Evolutionary conservation across 495 filamentous ascomycete genomes (phyloP).

Genomic region (Podospora comata): DNA sequence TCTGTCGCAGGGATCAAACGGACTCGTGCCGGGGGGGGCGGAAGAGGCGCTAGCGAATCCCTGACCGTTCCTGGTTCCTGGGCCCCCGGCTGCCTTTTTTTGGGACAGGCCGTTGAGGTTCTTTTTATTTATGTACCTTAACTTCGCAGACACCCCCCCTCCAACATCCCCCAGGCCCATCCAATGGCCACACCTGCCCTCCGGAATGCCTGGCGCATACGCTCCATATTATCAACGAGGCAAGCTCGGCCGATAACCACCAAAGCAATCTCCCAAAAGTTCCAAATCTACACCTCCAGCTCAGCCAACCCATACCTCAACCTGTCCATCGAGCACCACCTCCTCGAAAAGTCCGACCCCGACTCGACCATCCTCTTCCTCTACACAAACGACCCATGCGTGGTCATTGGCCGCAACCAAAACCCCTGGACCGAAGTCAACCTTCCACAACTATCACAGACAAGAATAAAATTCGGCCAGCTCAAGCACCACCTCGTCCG

Average conservation of each 20-base stretch:
- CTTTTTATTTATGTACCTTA: background rate
- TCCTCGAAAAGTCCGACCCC: conserved; percentile 67
- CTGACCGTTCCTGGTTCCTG: background rate
- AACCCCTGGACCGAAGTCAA: conserved; percentile 95
- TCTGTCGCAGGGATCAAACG: conserved; percentile 6
- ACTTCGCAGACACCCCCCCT: too few relatives aligned
- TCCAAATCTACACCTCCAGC: conserved; percentile 72
- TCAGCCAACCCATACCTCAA: conserved; percentile 80
- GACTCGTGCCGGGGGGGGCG: background rate
- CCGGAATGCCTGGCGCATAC: background rate
- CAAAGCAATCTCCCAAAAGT: conserved; percentile 11
- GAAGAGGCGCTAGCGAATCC: background rate
- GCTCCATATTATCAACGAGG: background rate
- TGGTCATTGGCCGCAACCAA: conserved; percentile 93
- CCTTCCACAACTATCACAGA: conserved; percentile 49
- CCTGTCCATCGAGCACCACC: conserved; percentile 90
- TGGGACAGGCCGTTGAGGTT: background rate
- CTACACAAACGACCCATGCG: conserved; percentile 79
- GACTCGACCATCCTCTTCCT: conserved; percentile 77
- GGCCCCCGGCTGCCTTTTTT: background rate
- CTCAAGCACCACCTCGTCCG: conserved; percentile 56
- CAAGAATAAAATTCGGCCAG: conserved; percentile 11
- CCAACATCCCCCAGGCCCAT: background rate
- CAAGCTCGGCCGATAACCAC: conserved; percentile 5
- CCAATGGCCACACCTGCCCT: background rate